Evolutionary conservation across 495 filamentous ascomycete species (phyloP).

Genomic region (Hypoxylon fuscum): DNA sequence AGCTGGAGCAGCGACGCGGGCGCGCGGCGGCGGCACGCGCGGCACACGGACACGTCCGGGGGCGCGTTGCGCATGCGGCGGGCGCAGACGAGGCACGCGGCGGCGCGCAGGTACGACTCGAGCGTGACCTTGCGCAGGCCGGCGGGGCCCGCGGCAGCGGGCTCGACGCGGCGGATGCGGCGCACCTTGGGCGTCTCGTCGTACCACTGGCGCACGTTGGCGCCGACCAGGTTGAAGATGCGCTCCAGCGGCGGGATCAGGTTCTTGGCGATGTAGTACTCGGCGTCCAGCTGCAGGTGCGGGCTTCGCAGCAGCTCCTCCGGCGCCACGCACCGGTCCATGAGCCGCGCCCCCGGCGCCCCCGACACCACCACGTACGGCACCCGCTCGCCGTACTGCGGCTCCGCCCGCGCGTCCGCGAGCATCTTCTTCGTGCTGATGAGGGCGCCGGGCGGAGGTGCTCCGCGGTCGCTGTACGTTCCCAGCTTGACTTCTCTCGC

Average conservation of each 20-base stretch:
- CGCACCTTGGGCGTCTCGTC: conserved; percentile 96
- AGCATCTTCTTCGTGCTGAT: conserved; percentile 87
- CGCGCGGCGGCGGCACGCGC: conserved; percentile 64
- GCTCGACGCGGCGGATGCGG: conserved; percentile 69
- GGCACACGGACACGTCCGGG: conserved; percentile 66
- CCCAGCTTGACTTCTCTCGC: conserved; percentile 91
- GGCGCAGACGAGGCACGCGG: conserved; percentile 80
- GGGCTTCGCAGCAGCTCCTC: conserved; percentile 81
- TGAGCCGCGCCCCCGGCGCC: conserved; percentile 81
- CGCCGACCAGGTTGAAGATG: conserved; percentile 96
- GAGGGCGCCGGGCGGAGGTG: conserved; percentile 84
- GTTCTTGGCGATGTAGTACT: conserved; percentile 97
- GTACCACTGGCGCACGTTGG: conserved; percentile 91
- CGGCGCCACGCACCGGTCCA: conserved; percentile 90
- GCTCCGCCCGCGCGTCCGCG: conserved; percentile 84
- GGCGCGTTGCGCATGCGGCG: conserved; percentile 60
- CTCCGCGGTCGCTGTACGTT: conserved; percentile 80
- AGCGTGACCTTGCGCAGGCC: conserved; percentile 65
- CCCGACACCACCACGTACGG: conserved; percentile 94
- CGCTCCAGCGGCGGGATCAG: conserved; percentile 93
- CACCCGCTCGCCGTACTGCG: conserved; percentile 93
- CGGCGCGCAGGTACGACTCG: conserved; percentile 86
- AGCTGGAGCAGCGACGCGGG: conserved; percentile 69
- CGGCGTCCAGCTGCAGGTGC: conserved; percentile 85
- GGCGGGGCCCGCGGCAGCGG: conserved; percentile 30